These are phyloP conservation scores for Carnegiea gigantea DNA, from an alignment of 179 eudicot genomes.

Conservation along the genomic window DNA sequence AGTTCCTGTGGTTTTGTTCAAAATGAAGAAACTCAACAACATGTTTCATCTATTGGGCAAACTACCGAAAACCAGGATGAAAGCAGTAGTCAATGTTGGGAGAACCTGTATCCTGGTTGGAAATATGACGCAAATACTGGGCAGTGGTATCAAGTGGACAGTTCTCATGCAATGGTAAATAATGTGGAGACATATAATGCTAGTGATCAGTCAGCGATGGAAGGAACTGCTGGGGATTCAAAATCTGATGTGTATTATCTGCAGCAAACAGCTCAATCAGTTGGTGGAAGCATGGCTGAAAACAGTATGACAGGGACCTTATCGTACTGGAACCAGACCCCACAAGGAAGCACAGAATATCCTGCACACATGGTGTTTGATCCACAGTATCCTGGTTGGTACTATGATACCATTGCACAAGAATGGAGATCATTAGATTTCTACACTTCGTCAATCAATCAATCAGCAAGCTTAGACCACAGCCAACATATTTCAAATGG, in stretches of 20 bases:
- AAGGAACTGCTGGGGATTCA: conserved; percentile 31
- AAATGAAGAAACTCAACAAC: conserved; percentile 29
- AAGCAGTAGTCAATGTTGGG: conserved; percentile 58
- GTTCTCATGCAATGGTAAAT: conserved; percentile 20
- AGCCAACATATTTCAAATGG: conserved; percentile 39
- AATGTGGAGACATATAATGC: conserved; percentile 2
- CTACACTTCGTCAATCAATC: conserved; percentile 38
- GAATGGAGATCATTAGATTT: conserved; percentile 70
- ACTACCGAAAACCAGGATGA: conserved; percentile 34
- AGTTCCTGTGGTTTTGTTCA: conserved; percentile 27
- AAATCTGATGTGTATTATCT: conserved; percentile 47
- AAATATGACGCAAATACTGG: conserved; percentile 63
- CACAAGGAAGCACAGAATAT: conserved; percentile 46
- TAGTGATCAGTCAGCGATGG: conserved; percentile 19
- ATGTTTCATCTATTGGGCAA: conserved; percentile 31
- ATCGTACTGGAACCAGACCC: conserved; percentile 28
- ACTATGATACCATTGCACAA: conserved; percentile 64
- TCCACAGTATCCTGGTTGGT: conserved; percentile 93
- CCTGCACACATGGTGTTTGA: conserved; percentile 82
- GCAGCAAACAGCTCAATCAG: conserved; percentile 59
- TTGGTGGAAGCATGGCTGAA: conserved; percentile 35
- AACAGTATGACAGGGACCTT: conserved; percentile 19
- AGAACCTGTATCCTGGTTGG: conserved; percentile 86
- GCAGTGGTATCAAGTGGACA: conserved; percentile 74
- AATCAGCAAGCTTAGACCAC: conserved; percentile 32